Base-by-base conservation (phyloP, 208 protist species). In the Polymyxa betae region DNA sequence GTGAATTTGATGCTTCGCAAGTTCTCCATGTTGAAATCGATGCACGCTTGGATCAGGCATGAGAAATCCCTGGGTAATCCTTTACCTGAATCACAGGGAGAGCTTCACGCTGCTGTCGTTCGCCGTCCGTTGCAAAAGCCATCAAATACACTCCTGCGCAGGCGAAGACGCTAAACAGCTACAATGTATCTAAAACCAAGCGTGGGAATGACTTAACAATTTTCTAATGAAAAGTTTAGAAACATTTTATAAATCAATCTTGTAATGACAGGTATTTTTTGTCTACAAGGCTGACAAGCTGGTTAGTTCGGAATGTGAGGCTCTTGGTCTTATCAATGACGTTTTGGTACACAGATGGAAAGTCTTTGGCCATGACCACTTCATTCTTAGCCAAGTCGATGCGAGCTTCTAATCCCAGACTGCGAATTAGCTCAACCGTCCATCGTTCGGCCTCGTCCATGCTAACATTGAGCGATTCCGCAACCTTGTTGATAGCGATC, bases 361-460 rank as follows among this genome's bases (percentile, higher is more conserved):
- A 66, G 54, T 29, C 29, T 29, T 66, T 66, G 54, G 16, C 29
- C 54, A 66, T 66, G 54, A 66, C 54, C 20, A 66, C 54, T 32
- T 66, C 16, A 29, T 66, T 29, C 20, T 16, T 32, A 66, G 16
- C 29, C 20, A 29, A 66, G 29, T 66, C 54, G 54, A 66, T 66
- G 16, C 54, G 54, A 16, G 54, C 54, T 32, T 66, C 54, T 16
- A 66, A 29, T 16, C 54, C 54, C 20, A 66, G 54, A 16, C 54
- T 29, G 16, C 54, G 54, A 29, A 66, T 66, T 29, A 66, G 54
- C 20, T 66, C 54, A 29, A 66, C 54, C 29, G 29, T 66, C 54
- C 54, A 66, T 66, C 54, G 54, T 66, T 66, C 54, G 20, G 54
- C 54, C 54, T 66, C 54, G 54, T 66, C 54, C 20, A 32, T 66